Evolutionary conservation across 768 basidiomycete species (phyloP).

Genomic region (Lyophyllum atratum): DNA sequence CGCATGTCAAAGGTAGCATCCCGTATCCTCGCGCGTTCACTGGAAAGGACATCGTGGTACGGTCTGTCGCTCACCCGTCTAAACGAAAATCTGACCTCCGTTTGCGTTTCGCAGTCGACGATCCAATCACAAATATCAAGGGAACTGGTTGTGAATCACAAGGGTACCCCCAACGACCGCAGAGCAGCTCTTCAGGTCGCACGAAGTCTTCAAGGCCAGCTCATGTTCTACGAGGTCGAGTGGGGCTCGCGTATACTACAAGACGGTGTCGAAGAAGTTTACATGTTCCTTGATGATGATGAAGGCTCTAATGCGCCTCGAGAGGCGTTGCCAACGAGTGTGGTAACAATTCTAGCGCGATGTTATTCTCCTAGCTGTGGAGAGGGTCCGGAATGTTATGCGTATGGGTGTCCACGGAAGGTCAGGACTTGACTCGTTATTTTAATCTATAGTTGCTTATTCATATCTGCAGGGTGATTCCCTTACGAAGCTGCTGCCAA

Average conservation of each 20-base stretch:
- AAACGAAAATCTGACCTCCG: background rate
- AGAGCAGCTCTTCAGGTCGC: constrained; percentile 85
- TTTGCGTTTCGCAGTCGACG: constrained; percentile 58
- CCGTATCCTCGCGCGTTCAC: constrained; percentile 92
- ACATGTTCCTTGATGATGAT: constrained; percentile 89
- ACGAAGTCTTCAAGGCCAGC: constrained; percentile 83
- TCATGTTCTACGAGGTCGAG: constrained; percentile 97
- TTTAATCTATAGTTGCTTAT: background rate
- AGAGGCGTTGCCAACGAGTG: constrained; percentile 80
- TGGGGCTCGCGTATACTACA: constrained; percentile 85
- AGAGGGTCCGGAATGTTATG: constrained; percentile 79
- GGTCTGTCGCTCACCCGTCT: constrained; percentile 29
- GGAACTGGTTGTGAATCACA: constrained; percentile 69
- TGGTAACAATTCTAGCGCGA: constrained; percentile 82
- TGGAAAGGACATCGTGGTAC: constrained; percentile 89
- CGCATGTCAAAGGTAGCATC: constrained; percentile 93
- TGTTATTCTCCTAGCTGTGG: constrained; percentile 89
- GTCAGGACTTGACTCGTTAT: constrained; percentile 30
- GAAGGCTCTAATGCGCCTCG: constrained; percentile 60
- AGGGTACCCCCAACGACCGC: constrained; percentile 69
- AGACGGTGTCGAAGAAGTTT: constrained; percentile 93
- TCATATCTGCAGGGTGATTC: constrained; percentile 27
- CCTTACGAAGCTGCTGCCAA: constrained; percentile 25
- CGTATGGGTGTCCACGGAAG: constrained; percentile 76
- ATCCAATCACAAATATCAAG: constrained; percentile 84